Base-by-base conservation (phyloP, 768 basidiomycete species). In the Leucocoprinus leucothites region DNA sequence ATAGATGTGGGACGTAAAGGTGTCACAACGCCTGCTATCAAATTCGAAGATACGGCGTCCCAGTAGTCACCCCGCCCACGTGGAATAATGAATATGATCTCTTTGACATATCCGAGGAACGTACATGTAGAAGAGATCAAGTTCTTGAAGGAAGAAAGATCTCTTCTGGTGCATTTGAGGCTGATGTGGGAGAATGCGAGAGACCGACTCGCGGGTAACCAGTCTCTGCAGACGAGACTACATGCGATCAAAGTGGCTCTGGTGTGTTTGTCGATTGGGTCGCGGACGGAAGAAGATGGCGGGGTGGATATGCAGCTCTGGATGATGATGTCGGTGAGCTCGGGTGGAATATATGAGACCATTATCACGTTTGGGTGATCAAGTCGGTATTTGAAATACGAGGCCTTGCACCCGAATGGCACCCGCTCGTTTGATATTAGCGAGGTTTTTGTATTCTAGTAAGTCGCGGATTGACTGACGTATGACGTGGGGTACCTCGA, bases 171-270 rank as follows among this genome's bases (percentile, higher is more conserved):
- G 9, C 51, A 52, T 21, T 35, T 34, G 31, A 52, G 28, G 1
- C 21, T 36, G 16, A 52, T 34, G 4, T 5, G 31, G 16, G 51
- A 45, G 28, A 52, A 52, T 0, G 31, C 11, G 11, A 31, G 19
- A 16, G 42, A 52, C 13, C 51, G 51, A n/a, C 51, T 52, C 1
- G 51, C 43, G 31, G 63, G 63, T 6, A 63, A 31, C 66, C 66
- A 67, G 9, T 60, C 58, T n/a, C 53, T 55, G 42, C 63, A 67
- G 16, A 67, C 66, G 26, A 64, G 36, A n/a, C 62, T 58, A 50
- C 64, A 67, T 14, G 53, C 49, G 22, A 55, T 41, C 13, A 65
- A 53, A 24, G 61, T 35, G n/a, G 16, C 18, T 16, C 43, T 35
- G 48, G 36, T 19, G 3, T 50, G 8, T 22, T 14, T 24, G 21